phyloP scores from a whole-genome alignment of 805 yeast species.

The Schwanniomyces yamadae region DNA sequence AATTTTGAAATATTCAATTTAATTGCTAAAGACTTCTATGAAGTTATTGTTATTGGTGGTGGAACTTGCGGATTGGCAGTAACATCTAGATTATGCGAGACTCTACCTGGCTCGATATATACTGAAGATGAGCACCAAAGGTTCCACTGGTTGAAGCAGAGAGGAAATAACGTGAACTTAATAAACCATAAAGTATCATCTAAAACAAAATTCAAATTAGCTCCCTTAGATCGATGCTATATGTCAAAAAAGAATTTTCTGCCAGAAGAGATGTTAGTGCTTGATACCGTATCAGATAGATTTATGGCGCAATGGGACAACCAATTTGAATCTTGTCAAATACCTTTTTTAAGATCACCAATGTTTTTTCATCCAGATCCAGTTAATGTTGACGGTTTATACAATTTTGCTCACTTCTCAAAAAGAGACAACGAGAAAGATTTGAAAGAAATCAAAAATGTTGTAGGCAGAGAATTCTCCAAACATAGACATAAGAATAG shows the following conservation, averaged over 20 bases:
- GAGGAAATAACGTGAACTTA: constrained; percentile 28
- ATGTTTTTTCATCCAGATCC: constrained; percentile 52
- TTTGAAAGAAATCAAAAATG: constrained; percentile 40
- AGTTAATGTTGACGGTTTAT: constrained; percentile 41
- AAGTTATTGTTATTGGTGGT: constrained; percentile 44
- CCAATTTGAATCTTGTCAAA: constrained; percentile 41
- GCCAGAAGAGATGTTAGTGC: constrained; percentile 32
- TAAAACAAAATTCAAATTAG: constrained; percentile 12
- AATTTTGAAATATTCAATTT: not conserved
- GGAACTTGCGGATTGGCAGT: constrained; percentile 47
- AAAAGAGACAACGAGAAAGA: constrained; percentile 29
- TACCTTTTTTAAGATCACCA: constrained; percentile 44
- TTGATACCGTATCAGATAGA: constrained; percentile 31
- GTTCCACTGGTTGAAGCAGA: constrained; percentile 42
- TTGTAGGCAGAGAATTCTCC: constrained; percentile 44
- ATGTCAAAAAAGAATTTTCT: constrained; percentile 15
- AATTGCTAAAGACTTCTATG: constrained; percentile 25
- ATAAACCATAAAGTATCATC: constrained; percentile 16
- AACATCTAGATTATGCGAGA: constrained; percentile 42
- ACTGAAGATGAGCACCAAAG: constrained; percentile 49
- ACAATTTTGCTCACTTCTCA: constrained; percentile 35
- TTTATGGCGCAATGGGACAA: constrained; percentile 46
- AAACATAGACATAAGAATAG: constrained; percentile 41
- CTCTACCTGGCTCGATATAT: constrained; percentile 41
- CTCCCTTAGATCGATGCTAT: constrained; percentile 7